Base-by-base conservation (phyloP, 78 protist genomes). In the Anaeramoeba ignava region DNA sequence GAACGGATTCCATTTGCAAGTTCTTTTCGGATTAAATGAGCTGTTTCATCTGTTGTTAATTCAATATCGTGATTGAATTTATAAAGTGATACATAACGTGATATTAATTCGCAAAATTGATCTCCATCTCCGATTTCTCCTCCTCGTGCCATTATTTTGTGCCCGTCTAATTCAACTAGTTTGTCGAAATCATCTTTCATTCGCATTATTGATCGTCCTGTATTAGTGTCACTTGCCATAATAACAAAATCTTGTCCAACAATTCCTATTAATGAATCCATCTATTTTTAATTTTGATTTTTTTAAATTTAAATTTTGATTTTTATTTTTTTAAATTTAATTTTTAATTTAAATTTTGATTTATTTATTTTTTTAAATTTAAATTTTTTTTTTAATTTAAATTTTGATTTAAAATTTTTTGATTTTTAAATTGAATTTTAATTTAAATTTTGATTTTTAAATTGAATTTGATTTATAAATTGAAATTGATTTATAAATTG, bases 231-330 rank as follows among this genome's bases (percentile, higher is more conserved):
- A 67, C 78, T 31, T 67, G 78, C 78, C 27, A 67, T 27, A 27
- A 67, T n/a, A 67, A 67, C 78, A 67, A 67, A 67, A 67, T 67
- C 78, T n/a, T 31, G 78, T 27, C 78, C 78, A 67, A 27, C 38
- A 27, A 67, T n/a, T 67, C 78, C 78, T n/a, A 67, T 67, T 27
- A 67, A n/a, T 31, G 78, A 27, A 27, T 67, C 78, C 78, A 67
- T 67, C n/a, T n/a, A n/a, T n/a, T n/a, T n/a, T n/a, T n/a, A n/a
- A n/a, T n/a, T n/a, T n/a, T n/a, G n/a, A n/a, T n/a, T n/a, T n/a
- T n/a, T n/a, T n/a, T n/a, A n/a, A n/a, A n/a, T n/a, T n/a, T n/a
- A n/a, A n/a, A n/a, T n/a, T n/a, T n/a, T n/a, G n/a, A n/a, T n/a
- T n/a, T n/a, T n/a, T n/a, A n/a, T n/a, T n/a, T n/a, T n/a, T n/a